Evolutionary conservation across 331 rosid genomes (phyloP), one percentile per base, ranked within the genome.

Genomic region (Quercus tomentella): DNA sequence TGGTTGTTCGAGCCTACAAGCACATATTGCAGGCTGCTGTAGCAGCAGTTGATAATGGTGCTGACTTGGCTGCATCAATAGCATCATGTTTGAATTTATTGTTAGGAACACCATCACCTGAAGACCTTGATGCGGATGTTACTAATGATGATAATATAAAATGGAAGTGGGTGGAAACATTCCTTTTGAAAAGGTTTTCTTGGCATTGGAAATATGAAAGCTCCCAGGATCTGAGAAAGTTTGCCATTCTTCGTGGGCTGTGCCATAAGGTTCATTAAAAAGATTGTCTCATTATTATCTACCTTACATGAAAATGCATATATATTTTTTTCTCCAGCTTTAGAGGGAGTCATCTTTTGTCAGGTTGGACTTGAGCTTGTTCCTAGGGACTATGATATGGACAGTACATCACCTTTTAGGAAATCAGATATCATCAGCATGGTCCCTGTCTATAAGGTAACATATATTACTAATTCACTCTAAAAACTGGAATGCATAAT

Each of bases 321-420:
- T 67, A 31, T 49, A 0, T 49, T 76, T 80, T 74, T 80, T 52
- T 80, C 43, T 49, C 65, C 55, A n/a, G 37, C 66, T 61, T 80
- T 72, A 73, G 66, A 52, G 67, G 79, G 43, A 31, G 71, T 69
- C 57, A 69, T 57, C 78, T 56, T 91, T 86, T 41, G 45, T 81
- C 91, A 95, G 99, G 97, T 93, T 85, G 99, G 99, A 79, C 97
- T 95, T 77, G 99, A 95, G 90, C 92, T 95, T 80, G 93, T 87
- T 87, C 97, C 98, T 5, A 89, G 89, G 85, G 99, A 95, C 84
- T 95, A 91, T 83, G 91, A 90, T 68, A 93, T 95, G 94, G 94
- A 90, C 58, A 77, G 82, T 74, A 61, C 89, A 28, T 79, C 88
- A 77, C 98, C 99, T 74, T 95, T 95, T 80, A 85, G 81, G 80